phyloP scores from a whole-genome alignment of 352 stramenopile species.

The Pythium myriotylum region DNA sequence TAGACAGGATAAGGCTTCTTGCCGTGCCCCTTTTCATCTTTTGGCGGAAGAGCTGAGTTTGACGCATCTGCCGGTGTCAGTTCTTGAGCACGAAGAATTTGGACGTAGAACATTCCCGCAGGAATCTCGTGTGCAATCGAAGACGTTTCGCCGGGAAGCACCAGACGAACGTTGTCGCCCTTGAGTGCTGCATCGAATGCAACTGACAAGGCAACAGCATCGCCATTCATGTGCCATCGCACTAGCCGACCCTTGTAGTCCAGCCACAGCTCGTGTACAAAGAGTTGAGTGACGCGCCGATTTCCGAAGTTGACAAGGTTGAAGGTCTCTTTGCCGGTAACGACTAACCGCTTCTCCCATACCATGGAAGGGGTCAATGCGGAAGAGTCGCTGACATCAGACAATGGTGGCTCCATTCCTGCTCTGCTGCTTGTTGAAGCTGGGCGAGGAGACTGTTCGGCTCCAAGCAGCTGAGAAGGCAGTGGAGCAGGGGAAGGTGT shows the following conservation, averaged over 20 bases:
- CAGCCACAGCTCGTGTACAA: slow-evolving; percentile 85
- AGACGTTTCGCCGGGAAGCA: slow-evolving; percentile 73
- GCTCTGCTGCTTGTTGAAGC: not conserved
- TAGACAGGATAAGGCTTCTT: slow-evolving; percentile 72
- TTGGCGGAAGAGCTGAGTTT: slow-evolving; percentile 10
- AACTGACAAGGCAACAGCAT: slow-evolving; percentile 78
- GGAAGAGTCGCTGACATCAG: slow-evolving; percentile 16
- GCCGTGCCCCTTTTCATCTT: slow-evolving; percentile 16
- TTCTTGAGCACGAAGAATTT: slow-evolving; percentile 75
- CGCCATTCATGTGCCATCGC: slow-evolving; percentile 84
- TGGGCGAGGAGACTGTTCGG: slow-evolving; percentile 10
- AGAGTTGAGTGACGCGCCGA: slow-evolving; percentile 76
- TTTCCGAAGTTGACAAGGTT: slow-evolving; percentile 59
- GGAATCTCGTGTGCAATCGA: slow-evolving; percentile 78
- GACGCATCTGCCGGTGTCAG: slow-evolving; percentile 44
- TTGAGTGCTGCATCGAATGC: slow-evolving; percentile 69
- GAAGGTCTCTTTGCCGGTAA: slow-evolving; percentile 86
- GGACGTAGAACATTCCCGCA: slow-evolving; percentile 79
- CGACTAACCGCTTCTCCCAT: slow-evolving; percentile 75
- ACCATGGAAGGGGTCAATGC: slow-evolving; percentile 50
- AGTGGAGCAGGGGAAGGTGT: slow-evolving; percentile 17
- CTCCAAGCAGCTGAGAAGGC: slow-evolving; percentile 21
- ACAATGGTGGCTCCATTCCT: not conserved
- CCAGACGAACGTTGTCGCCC: slow-evolving; percentile 78
- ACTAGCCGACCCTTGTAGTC: slow-evolving; percentile 85